phyloP scores from a whole-genome alignment of 352 stramenopile species.

The Discostella stelligera region DNA sequence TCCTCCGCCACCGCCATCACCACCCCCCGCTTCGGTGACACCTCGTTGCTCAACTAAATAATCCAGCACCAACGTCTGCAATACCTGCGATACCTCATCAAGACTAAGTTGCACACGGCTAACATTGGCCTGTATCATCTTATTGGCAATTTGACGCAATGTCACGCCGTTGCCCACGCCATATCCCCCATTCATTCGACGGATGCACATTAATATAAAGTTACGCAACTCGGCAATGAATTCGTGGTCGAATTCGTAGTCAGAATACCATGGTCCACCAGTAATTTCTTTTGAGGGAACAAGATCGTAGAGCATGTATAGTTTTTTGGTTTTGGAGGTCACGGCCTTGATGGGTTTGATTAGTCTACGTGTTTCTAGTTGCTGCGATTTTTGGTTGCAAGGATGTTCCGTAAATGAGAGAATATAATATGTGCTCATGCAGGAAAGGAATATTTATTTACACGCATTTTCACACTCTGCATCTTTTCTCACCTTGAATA shows the following conservation, averaged over 20 bases:
- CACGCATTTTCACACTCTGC: neutral
- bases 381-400: slow-evolving; percentile 77
- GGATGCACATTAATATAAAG: slow-evolving; percentile 85
- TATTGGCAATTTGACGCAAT: slow-evolving; percentile 67
- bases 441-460: neutral
- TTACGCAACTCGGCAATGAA: slow-evolving; percentile 96
- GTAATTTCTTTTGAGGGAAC: slow-evolving; percentile 97
- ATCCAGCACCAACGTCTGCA: slow-evolving; percentile 80
- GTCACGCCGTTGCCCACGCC: slow-evolving; percentile 63
- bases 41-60: slow-evolving; percentile 69
- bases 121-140: slow-evolving; percentile 77
- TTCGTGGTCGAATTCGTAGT: slow-evolving; percentile 98
- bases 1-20: slow-evolving; percentile 36
- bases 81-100: slow-evolving; percentile 74
- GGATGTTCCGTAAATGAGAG: neutral
- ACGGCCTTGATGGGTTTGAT: slow-evolving; percentile 99
- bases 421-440: neutral
- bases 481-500: slow-evolving; percentile 85
- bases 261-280: slow-evolving; percentile 98
- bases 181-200: slow-evolving; percentile 61
- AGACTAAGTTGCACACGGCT: slow-evolving; percentile 67
- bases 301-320: slow-evolving; percentile 93
- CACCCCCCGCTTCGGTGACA: slow-evolving; percentile 2
- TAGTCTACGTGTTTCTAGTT: slow-evolving; percentile 92
- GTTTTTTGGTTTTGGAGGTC: slow-evolving; percentile 98